Evolutionary conservation across 345 rosid species (phyloP).

Genomic region (Moricandia moricandioides): DNA sequence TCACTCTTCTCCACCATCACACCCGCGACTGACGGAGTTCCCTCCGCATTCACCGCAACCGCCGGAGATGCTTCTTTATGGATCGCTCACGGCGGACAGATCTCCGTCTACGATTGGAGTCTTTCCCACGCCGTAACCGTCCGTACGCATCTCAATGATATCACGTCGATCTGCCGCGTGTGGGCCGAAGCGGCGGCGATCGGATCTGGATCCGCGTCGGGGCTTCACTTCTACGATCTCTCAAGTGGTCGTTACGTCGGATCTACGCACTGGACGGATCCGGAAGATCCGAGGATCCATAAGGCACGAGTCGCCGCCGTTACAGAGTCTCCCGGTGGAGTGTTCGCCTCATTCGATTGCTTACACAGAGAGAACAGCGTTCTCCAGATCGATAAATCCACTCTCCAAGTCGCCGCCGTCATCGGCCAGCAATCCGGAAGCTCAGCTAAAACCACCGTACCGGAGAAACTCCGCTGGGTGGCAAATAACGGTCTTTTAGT

Average conservation of each 20-base stretch:
- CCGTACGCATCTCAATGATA: constrained; percentile 74
- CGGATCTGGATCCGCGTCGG: constrained; percentile 63
- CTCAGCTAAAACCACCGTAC: constrained; percentile 55
- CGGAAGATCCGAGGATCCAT: constrained; percentile 75
- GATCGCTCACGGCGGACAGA: constrained; percentile 91
- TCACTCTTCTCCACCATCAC: constrained; percentile 54
- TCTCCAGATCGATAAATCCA: constrained; percentile 71
- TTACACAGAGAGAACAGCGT: constrained; percentile 75
- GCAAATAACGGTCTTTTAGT: constrained; percentile 45
- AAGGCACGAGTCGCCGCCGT: constrained; percentile 68
- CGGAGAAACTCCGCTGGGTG: constrained; percentile 71
- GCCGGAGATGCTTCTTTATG: constrained; percentile 68
- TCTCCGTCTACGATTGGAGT: constrained; percentile 76
- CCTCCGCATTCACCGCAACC: constrained; percentile 64
- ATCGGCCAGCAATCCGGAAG: constrained; percentile 69
- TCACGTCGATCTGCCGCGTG: constrained; percentile 62
- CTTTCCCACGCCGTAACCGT: constrained; percentile 58
- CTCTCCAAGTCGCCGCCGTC: constrained; percentile 59
- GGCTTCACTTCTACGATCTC: constrained; percentile 82
- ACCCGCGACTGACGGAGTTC: constrained; percentile 66
- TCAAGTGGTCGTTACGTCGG: constrained; percentile 56
- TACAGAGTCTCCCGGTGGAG: constrained; percentile 50
- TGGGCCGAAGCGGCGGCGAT: constrained; percentile 64
- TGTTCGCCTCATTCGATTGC: constrained; percentile 73
- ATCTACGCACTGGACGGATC: constrained; percentile 78